Base-by-base conservation (phyloP, 148 eudicot species). In the Camellia sinensis region DNA sequence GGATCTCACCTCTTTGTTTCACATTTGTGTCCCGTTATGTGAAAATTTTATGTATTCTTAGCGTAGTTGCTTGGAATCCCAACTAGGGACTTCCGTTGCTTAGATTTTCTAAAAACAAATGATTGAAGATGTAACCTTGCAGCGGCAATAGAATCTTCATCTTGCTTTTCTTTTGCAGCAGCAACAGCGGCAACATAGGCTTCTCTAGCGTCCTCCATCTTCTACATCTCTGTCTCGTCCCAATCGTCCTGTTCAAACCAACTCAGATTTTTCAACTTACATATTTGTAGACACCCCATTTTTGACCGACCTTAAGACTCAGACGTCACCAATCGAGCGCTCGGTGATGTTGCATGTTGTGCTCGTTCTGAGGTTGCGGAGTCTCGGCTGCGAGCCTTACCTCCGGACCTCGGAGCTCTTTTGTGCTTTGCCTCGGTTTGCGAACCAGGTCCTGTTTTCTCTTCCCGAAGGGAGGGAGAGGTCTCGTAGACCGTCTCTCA, bases 91-190 rank as follows among this genome's bases (percentile, higher is more conserved):
- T 73, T 56, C 76, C 75, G 74, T 54, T 53, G 73, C 54, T 77
- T 6, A 29, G 66, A 37, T 21, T 74, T 54, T 82, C 81, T 82
- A 43, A 87, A 83, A 74, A 90, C 87, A 54, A 91, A 79, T 18
- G 94, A 90, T 77, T 93, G 92, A 19, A 95, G 92, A 83, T 85
- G 86, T 54, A 83, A 78, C 79, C 98, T 90, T 56, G 92, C 93
- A 44, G 86, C 87, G 48, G 88, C 80, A 82, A 95, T 85, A 43
- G 97, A 95, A 77, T 88, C 90, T 74, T 95, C 98, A 64, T 95
- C 94, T 85, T 84, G 92, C 68, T 62, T 93, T 80, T 87, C 91
- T 87, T 92, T 95, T 14, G 93, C 93, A 63, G 81, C 73, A 64
- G 89, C 93, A 67, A 93, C 85, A 41, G 99, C 97, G 70, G 85